These are phyloP conservation scores for Erodium trifolium DNA, from an alignment of 441 rosid genomes.

Conservation along the genomic window DNA sequence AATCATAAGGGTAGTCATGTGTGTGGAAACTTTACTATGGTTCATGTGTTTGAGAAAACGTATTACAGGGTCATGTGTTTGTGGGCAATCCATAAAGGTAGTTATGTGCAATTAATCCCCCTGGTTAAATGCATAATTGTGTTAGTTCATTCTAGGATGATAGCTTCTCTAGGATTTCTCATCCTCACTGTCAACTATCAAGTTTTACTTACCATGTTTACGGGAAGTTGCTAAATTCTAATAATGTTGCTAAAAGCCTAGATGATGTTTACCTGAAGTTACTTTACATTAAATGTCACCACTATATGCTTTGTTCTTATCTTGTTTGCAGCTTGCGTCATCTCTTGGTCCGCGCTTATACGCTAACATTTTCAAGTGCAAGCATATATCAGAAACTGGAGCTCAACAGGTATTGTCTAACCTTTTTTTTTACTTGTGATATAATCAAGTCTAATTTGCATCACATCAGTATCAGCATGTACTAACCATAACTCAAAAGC, in stretches of 20 bases:
- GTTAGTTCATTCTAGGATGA: background rate
- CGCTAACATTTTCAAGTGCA: conserved; percentile 94
- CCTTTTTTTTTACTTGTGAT: background rate
- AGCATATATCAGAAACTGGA: conserved; percentile 95
- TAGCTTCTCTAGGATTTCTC: background rate
- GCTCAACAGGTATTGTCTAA: conserved; percentile 70
- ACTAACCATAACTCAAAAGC: background rate
- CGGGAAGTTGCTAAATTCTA: no score
- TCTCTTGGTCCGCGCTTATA: conserved; percentile 95
- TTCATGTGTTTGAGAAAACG: no score
- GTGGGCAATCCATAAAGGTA: no score
- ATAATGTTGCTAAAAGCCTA: background rate
- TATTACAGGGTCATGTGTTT: no score
- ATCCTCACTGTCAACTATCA: background rate
- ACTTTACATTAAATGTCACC: no score
- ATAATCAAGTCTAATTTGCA: background rate
- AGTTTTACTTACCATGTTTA: no score
- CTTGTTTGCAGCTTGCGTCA: conserved; percentile 78
- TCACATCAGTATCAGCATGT: background rate
- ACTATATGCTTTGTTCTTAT: background rate
- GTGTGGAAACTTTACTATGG: no score
- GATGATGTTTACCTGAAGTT: background rate
- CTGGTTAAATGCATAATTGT: background rate
- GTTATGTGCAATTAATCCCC: no score
- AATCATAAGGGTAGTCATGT: no score